These are phyloP conservation scores for Lentinula detonsa DNA, from an alignment of 768 basidiomycete species.

Conservation along the genomic window DNA sequence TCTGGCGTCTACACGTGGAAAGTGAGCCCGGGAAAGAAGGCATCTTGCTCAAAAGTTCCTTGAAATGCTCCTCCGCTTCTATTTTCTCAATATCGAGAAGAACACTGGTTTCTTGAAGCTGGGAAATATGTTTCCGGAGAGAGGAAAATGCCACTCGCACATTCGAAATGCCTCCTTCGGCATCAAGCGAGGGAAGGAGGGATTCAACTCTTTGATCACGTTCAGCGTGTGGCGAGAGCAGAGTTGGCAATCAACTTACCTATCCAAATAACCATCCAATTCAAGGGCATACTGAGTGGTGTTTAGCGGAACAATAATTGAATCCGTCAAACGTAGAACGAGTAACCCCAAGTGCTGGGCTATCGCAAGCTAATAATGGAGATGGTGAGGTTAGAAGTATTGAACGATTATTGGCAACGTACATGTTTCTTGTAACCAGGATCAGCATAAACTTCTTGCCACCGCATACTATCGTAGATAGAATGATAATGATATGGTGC, in stretches of 20 bases:
- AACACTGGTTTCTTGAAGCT: conserved; percentile 43
- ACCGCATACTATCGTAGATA: conserved; percentile 66
- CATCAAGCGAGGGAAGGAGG: conserved; percentile 1
- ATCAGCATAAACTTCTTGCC: conserved; percentile 74
- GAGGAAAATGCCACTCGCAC: conserved; percentile 29
- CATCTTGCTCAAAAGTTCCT: conserved; percentile 35
- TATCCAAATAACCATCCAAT: conserved; percentile 12
- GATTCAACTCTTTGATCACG: neutral
- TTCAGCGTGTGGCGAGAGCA: neutral
- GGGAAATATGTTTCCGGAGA: conserved; percentile 39
- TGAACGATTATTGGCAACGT: conserved; percentile 15
- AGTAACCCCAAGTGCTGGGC: conserved; percentile 53
- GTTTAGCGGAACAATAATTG: conserved; percentile 57
- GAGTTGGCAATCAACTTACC: conserved; percentile 4
- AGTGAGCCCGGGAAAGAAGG: conserved; percentile 18
- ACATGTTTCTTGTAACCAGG: conserved; percentile 73
- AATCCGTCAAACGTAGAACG: conserved; percentile 45
- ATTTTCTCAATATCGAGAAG: conserved; percentile 55
- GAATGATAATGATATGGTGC: conserved; percentile 75
- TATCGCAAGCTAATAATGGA: conserved; percentile 37
- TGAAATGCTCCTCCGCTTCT: conserved; percentile 47
- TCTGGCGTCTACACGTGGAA: conserved; percentile 11
- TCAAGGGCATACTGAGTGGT: conserved; percentile 62
- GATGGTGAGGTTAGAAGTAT: neutral
- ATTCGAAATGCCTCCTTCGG: conserved; percentile 7